Conservation (phyloP, 2,329 filamentous ascomycete genomes). For the Colletotrichum liriopes region DNA sequence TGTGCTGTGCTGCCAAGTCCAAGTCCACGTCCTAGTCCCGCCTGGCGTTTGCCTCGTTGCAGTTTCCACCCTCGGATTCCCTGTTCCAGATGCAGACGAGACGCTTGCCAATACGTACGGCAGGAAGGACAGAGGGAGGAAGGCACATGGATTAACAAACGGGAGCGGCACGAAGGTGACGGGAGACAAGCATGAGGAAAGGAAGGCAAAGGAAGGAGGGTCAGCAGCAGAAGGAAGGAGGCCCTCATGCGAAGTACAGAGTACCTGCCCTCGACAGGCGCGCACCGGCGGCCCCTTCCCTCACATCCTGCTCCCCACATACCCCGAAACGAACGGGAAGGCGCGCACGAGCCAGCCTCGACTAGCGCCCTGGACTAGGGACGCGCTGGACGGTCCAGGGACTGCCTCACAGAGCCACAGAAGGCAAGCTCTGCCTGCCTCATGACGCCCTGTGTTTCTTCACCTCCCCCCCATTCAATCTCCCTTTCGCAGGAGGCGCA, state of each 20-base stretch:
- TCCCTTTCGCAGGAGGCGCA: not conserved
- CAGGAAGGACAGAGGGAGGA: not conserved
- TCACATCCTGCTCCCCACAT: conserved; percentile 23
- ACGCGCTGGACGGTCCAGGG: too few species aligned
- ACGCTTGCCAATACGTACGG: not conserved
- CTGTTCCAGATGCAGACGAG: conserved; percentile 1
- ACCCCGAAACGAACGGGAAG: conserved; percentile 41
- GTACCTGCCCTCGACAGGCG: not conserved
- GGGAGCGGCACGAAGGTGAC: not conserved
- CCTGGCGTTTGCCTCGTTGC: not conserved
- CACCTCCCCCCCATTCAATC: not conserved
- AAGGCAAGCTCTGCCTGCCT: conserved; percentile 3
- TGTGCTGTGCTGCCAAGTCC: not conserved
- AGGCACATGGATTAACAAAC: not conserved
- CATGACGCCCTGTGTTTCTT: not conserved
- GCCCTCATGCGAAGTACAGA: not conserved
- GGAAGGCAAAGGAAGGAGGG: conserved; percentile 6
- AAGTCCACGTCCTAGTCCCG: conserved; percentile 4
- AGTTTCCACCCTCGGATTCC: conserved; percentile 7
- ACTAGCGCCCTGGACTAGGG: not conserved
- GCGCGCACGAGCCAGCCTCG: conserved; percentile 27
- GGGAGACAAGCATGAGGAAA: not conserved
- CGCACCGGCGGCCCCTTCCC: conserved; percentile 1
- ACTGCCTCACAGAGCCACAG: not conserved
- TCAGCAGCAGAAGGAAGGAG: not conserved